Evolutionary conservation across 176 grass and related monocot genomes (phyloP).

Genomic region (Chloris gayana): DNA sequence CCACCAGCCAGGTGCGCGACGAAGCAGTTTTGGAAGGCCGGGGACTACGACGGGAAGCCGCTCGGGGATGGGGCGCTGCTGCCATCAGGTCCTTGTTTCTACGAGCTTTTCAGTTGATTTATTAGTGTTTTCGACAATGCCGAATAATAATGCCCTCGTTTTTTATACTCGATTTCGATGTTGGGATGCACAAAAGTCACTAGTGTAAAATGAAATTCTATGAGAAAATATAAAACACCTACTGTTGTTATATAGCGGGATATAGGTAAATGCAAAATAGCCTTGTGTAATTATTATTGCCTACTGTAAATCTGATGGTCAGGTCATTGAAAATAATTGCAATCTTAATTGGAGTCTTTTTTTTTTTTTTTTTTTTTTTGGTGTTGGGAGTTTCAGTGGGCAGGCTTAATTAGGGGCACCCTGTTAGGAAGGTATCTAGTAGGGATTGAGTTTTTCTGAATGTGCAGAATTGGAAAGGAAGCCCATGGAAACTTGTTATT

Average conservation of each 20-base stretch:
- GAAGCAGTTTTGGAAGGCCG: slow-evolving; percentile 99
- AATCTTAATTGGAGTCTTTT: not conserved
- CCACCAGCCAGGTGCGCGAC: slow-evolving; percentile 23
- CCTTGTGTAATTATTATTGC: not conserved
- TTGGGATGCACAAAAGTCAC: not conserved
- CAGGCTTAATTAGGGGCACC: not conserved
- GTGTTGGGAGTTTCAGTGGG: not conserved
- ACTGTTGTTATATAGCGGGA: not conserved
- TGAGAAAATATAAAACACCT: not conserved
- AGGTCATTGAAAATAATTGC: not conserved
- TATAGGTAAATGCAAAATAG: not conserved
- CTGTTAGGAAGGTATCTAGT: not conserved
- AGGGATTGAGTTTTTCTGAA: not conserved
- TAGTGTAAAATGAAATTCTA: not conserved
- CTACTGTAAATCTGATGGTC: not conserved
- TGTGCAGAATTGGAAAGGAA: not conserved
- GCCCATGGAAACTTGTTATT: not conserved
- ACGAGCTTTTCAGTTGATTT: not conserved
- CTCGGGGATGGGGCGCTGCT: slow-evolving; percentile 21
- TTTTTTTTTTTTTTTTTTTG: not conserved
- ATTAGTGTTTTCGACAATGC: not conserved
- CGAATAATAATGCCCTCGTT: not conserved
- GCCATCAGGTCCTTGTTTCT: slow-evolving; percentile 40
- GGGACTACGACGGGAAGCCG: slow-evolving; percentile 68
- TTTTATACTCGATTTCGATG: not conserved